Evolutionary conservation across 2,329 filamentous ascomycete species (phyloP), one percentile per base, ranked within the genome.

Genomic region (Bimuria novae-zelandiae): DNA sequence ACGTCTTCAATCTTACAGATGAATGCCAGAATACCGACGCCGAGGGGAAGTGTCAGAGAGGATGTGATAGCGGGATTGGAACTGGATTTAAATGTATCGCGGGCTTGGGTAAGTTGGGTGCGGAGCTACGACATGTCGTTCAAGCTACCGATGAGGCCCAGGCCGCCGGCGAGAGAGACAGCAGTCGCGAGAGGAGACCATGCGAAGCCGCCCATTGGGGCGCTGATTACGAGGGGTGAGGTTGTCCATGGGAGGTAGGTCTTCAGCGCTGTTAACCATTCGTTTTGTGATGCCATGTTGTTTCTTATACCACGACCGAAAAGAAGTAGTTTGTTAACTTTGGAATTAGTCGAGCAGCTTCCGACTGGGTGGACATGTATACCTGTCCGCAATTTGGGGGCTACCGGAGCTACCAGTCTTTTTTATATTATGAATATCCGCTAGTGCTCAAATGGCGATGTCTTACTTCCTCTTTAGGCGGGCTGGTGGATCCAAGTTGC

Each of bases 161-260:
- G 55, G 5, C 77, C 77, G 11, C 77, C 78, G 10, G 82, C 79
- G 49, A 73, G 71, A 1, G 83, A 84, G n/a, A 90, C 82, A 23
- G 84, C 79, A 8, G 84, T 75, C 4, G 87, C 84, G 1, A 90
- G 80, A 0, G 60, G 76, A 59, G 67, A 80, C 68, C 67, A 80
- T 61, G 80, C 76, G 49, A 88, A 82, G 37, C 84, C 78, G 43
- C 85, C 82, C 88, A 91, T 90, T 0, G 89, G 89, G 1, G 86
- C 88, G 30, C 79, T 79, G 45, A 80, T 75, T 40, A 91, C 80
- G 30, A 89, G 72, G 3, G 86, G 86, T 1, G 70, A 51, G 11
- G 72, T 63, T 1, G 76, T 79, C 84, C 85, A 89, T 53, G 84
- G 83, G 58, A 69, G 56, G 4, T 58, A 55, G 1, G 52, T 16